These are phyloP conservation scores for Dendrocalamus latiflorus DNA, from an alignment of 202 grass and related monocot species.

Conservation along the genomic window DNA sequence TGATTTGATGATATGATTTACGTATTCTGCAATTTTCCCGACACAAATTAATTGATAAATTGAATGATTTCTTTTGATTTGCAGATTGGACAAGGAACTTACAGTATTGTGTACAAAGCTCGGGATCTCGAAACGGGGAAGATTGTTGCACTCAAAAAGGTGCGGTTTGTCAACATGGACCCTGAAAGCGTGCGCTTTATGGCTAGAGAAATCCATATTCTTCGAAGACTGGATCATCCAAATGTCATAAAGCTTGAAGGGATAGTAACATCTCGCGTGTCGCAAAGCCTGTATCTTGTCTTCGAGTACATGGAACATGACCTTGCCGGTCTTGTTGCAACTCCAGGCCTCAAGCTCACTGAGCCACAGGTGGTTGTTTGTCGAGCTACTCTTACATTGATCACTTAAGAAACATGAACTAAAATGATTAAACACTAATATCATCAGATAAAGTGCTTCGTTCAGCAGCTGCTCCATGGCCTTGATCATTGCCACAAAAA, in stretches of 20 bases:
- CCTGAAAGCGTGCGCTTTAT: no score
- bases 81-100: no score
- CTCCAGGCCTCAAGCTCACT: constrained; percentile 73
- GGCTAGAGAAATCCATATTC: constrained; percentile 81
- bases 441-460: constrained; percentile 75
- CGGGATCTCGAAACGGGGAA: no score
- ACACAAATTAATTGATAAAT: neutral
- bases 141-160: no score
- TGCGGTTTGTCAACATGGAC: no score
- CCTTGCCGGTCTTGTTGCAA: constrained; percentile 67
- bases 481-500: constrained; percentile 76
- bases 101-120: no score
- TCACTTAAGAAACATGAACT: neutral
- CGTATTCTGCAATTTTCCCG: neutral
- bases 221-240: constrained; percentile 76
- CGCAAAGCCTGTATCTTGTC: constrained; percentile 75
- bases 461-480: constrained; percentile 71
- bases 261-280: constrained; percentile 61
- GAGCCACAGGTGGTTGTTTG: constrained; percentile 58
- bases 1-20: neutral
- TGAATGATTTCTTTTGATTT: constrained; percentile 30
- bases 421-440: constrained; percentile 7
- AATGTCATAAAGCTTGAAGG: constrained; percentile 95
- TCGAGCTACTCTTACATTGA: constrained; percentile 23
- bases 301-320: constrained; percentile 97